Evolutionary conservation across 495 filamentous ascomycete species (phyloP).

Genomic region (Aspergillus steynii): DNA sequence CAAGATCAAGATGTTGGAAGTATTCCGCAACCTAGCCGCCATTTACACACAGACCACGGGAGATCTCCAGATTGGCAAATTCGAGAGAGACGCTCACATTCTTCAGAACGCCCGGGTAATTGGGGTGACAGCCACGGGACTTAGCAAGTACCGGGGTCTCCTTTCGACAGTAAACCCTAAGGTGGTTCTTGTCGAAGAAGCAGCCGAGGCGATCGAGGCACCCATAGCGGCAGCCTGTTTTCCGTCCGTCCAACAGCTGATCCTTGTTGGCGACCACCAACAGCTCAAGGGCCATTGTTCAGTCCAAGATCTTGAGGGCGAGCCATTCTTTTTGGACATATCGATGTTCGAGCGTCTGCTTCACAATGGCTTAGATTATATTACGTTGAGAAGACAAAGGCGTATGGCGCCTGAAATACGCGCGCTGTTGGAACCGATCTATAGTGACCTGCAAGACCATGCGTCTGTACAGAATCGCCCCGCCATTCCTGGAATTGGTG

Average conservation of each 20-base stretch:
- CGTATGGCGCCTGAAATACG: constrained; percentile 76
- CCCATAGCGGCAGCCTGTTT: constrained; percentile 64
- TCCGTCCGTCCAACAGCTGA: constrained; percentile 68
- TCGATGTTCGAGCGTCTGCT: constrained; percentile 81
- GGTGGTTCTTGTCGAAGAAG: constrained; percentile 72
- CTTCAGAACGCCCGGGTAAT: constrained; percentile 59
- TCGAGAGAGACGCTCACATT: constrained; percentile 54
- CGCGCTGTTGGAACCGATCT: constrained; percentile 63
- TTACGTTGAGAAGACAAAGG: constrained; percentile 60
- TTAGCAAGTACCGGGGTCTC: constrained; percentile 83
- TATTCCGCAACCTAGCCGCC: constrained; percentile 43
- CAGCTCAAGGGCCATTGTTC: constrained; percentile 68
- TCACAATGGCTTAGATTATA: constrained; percentile 63
- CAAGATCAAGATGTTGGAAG: constrained; percentile 39
- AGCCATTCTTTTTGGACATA: constrained; percentile 62
- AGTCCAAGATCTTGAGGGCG: constrained; percentile 51
- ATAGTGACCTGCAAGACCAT: constrained; percentile 69
- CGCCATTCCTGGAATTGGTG: constrained; percentile 77
- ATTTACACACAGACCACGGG: constrained; percentile 43
- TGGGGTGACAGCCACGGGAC: constrained; percentile 77
- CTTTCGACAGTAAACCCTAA: constrained; percentile 69
- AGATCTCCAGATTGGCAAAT: constrained; percentile 51
- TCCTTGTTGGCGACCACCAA: constrained; percentile 75
- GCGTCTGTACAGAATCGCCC: constrained; percentile 59
- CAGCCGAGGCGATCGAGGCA: constrained; percentile 71